Evolutionary conservation across 2,329 filamentous ascomycete species (phyloP).

Genomic region (Diatrype stigma): DNA sequence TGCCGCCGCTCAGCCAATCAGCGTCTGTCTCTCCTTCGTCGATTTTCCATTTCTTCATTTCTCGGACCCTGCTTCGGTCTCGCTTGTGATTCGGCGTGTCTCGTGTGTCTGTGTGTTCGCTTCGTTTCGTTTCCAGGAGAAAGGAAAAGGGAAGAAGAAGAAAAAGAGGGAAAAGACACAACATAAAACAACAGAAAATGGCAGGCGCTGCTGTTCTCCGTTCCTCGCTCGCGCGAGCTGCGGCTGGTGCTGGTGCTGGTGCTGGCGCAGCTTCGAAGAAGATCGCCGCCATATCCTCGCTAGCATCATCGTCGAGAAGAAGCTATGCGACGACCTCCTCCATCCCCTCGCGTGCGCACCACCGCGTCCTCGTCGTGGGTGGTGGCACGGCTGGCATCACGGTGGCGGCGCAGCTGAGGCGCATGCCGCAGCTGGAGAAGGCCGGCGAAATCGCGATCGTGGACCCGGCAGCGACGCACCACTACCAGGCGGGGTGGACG

Average conservation of each 20-base stretch:
- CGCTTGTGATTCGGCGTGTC: neutral
- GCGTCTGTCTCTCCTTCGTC: no score
- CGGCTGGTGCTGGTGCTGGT: neutral
- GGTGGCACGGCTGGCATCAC: conserved; percentile 62
- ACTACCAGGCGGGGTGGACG: conserved; percentile 36
- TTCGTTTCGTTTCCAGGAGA: no score
- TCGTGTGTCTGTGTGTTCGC: no score
- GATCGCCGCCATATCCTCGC: neutral
- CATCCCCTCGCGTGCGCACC: conserved; percentile 33
- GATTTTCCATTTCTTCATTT: neutral
- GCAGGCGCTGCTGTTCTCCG: conserved; percentile 3
- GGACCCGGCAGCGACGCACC: conserved; percentile 30
- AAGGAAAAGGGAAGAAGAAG: no score
- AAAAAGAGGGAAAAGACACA: no score
- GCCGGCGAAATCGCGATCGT: conserved; percentile 33
- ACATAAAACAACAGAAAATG: conserved; percentile 6
- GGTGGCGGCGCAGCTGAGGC: conserved; percentile 63
- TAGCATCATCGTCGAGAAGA: conserved; percentile 7
- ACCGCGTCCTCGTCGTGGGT: conserved; percentile 65
- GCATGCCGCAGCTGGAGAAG: conserved; percentile 21
- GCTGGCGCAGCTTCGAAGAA: no score
- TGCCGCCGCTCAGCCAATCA: neutral
- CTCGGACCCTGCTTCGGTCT: neutral
- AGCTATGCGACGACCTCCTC: conserved; percentile 22
- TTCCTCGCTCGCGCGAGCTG: conserved; percentile 15